A percentile compares a stretch with the other conserved stretches of the same genome.
Evolutionary conservation across 306 rosid species (phyloP).

Genomic region (Pterocarpus santalinus): DNA sequence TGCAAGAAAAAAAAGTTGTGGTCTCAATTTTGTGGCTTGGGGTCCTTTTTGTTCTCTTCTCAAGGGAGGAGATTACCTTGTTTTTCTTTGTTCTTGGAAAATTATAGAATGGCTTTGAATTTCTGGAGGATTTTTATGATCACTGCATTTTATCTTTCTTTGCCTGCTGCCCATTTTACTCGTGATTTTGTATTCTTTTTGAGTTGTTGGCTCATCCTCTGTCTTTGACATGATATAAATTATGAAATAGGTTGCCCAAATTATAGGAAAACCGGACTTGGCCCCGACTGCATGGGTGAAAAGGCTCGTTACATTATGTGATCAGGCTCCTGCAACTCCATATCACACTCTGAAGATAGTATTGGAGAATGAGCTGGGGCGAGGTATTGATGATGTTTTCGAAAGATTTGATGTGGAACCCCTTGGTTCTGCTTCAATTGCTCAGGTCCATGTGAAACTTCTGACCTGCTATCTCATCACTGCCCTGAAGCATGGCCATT

Average conservation of each 20-base stretch:
- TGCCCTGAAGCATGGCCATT: not conserved
- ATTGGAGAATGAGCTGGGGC: conserved; percentile 80
- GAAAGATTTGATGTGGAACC: conserved; percentile 79
- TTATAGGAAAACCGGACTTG: conserved; percentile 98
- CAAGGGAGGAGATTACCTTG: not conserved
- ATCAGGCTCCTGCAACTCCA: conserved; percentile 89
- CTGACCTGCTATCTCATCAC: conserved; percentile 22
- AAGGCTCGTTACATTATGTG: conserved; percentile 90
- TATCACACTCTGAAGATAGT: conserved; percentile 67
- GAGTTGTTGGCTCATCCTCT: conserved; percentile 21
- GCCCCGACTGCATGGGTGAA: conserved; percentile 97
- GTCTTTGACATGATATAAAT: conserved; percentile 41
- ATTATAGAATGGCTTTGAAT: not conserved
- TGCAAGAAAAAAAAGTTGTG: not conserved
- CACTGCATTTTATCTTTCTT: not conserved
- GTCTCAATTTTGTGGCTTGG: not conserved
- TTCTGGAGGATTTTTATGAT: not conserved
- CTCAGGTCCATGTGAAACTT: conserved; percentile 69
- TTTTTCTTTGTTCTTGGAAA: conserved; percentile 13
- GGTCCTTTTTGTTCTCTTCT: not conserved
- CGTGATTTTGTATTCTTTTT: conserved; percentile 15
- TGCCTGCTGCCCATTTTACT: not conserved
- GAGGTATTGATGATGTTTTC: conserved; percentile 67
- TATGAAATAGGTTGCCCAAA: conserved; percentile 82
- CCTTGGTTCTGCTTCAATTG: conserved; percentile 96